Base-by-base conservation (phyloP, 805 yeast genomes). In the Kodamaea lidongshanica region DNA sequence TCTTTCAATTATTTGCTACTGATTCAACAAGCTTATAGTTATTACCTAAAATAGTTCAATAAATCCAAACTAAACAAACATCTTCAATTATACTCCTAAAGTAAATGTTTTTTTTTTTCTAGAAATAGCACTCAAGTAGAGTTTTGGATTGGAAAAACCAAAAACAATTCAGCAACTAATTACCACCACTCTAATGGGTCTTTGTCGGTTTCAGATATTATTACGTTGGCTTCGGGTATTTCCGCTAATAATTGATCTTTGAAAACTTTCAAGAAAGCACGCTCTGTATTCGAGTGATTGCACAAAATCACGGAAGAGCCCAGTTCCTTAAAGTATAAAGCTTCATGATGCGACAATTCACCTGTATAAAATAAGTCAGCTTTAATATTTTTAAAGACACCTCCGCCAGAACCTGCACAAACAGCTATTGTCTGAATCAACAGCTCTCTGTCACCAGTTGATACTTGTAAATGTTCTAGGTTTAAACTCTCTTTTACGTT, bases 351-450 rank as follows among this genome's bases (percentile, higher is more conserved):
- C 14, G 95, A 79, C 42, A 92, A 58, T 51, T 92, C 99, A 2
- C 99, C 99, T 0, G 98, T 88, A 46, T 77, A 72, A 50, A 71
- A 81, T 23, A 87, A 61, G 45, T 92, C 97, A 0, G 75, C 75
- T 12, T 60, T 36, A 3, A 69, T 66, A 0, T 77, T 77, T 28
- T 65, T 64, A 56, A 86, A 78, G 2, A 88, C 85, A 1, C 79
- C 67, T 3, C 83, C 79, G 0, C 98, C 97, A 2, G 95, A 82
- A 0, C 99, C 99, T 3, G 98, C 97, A 56, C 99, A 92, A 10
- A 92, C 54, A 1, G 96, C 97, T 13, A 87, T 61, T 0, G 72
- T 67, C 14, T 52, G 55, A 31, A 86, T 66, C 3, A 37, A 37
- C 5, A 56, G 57, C 16, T 43, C 49, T 7, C 36, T 36, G 33